Conservation (phyloP, 1,284 basidiomycete species). For the Ceratobasidium sp. region DNA sequence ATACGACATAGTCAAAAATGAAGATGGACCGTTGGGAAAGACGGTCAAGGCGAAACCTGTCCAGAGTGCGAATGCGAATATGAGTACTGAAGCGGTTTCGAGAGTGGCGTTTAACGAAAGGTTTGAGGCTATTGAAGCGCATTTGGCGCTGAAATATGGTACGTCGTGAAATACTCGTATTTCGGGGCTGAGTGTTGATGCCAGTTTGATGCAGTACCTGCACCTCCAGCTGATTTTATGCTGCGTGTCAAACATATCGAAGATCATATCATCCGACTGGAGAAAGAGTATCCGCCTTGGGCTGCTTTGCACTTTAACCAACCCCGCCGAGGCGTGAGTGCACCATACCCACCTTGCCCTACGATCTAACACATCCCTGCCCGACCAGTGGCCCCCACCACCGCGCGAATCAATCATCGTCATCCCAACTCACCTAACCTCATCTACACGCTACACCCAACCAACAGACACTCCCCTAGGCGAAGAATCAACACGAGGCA, state of each 20-base stretch:
- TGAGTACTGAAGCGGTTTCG: conserved; percentile 64
- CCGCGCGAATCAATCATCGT: conserved; percentile 67
- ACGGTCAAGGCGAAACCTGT: conserved; percentile 53
- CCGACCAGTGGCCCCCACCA: conserved; percentile 79
- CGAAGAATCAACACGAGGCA: conserved; percentile 7
- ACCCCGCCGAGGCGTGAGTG: conserved; percentile 79
- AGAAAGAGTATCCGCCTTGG: conserved; percentile 86
- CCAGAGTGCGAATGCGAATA: conserved; percentile 49
- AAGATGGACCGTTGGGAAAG: conserved; percentile 74
- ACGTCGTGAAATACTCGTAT: conserved; percentile 49
- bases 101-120: conserved; percentile 69
- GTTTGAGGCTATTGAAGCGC: conserved; percentile 73
- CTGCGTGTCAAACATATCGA: conserved; percentile 77
- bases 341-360: not conserved
- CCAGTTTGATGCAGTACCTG: conserved; percentile 69
- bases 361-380: not conserved
- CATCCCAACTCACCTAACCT: conserved; percentile 69
- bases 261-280: conserved; percentile 78
- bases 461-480: not conserved
- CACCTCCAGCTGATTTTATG: conserved; percentile 72
- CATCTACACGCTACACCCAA: conserved; percentile 44
- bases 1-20: conserved; percentile 84
- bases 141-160: conserved; percentile 81
- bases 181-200: not conserved
- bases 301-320: conserved; percentile 86